Conservation (phyloP, 331 rosid species). For the Cydonia oblonga region DNA sequence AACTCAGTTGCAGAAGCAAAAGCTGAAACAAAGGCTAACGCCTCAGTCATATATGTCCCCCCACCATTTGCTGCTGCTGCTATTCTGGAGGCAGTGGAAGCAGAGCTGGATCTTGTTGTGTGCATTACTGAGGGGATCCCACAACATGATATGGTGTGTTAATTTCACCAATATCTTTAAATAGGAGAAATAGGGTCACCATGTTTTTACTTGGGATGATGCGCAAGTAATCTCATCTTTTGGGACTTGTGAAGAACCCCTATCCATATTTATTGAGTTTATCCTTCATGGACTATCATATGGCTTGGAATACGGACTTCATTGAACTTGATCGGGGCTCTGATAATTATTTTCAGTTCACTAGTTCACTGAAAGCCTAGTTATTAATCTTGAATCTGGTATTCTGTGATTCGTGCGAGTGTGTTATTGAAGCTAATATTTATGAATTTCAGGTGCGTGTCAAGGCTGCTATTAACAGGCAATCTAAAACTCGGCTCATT, state of each 20-base stretch:
- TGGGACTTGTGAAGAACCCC: not conserved
- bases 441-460: conserved; percentile 58
- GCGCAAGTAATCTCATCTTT: not conserved
- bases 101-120: conserved; percentile 90
- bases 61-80: conserved; percentile 98
- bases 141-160: conserved; percentile 81
- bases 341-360: not conserved
- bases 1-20: conserved; percentile 89
- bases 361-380: not conserved
- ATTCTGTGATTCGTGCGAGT: not conserved
- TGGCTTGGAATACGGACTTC: not conserved
- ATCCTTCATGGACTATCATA: not conserved
- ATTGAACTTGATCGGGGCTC: not conserved
- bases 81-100: conserved; percentile 81
- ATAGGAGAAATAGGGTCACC: not conserved
- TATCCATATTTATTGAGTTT: not conserved
- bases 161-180: not conserved
- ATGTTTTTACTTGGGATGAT: not conserved
- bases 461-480: conserved; percentile 85
- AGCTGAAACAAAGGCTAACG: conserved; percentile 88
- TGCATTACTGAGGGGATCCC: conserved; percentile 99
- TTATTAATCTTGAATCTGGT: not conserved
- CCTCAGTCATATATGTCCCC: conserved; percentile 91
- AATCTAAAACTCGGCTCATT: conserved; percentile 82
- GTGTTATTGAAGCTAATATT: conserved; percentile 10